These are phyloP conservation scores for Diaporthe vaccinii DNA, from an alignment of 2,329 filamentous ascomycete genomes.

Conservation along the genomic window DNA sequence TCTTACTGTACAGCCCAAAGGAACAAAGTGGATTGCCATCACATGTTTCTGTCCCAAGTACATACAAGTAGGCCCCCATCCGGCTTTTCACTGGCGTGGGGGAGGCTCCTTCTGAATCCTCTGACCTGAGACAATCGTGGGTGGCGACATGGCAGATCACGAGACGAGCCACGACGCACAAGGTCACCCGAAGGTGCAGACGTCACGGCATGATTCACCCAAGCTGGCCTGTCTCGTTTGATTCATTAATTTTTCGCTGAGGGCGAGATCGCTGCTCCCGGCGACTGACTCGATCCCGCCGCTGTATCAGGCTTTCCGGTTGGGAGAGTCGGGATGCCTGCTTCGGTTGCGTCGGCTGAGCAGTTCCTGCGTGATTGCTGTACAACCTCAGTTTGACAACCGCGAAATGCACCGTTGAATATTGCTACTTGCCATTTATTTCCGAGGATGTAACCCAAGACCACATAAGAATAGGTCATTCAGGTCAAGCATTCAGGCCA, in stretches of 20 bases:
- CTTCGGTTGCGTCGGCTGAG: not conserved
- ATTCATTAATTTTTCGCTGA: not conserved
- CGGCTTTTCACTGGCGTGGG: not conserved
- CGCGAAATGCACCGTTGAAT: not conserved
- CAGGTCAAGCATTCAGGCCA: no score
- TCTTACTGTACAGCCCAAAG: not conserved
- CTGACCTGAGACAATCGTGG: not conserved
- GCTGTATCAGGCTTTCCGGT: not conserved
- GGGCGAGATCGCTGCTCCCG: not conserved
- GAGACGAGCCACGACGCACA: not conserved
- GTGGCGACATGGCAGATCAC: not conserved
- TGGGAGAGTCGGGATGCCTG: not conserved
- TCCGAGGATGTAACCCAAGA: no score
- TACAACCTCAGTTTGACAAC: not conserved
- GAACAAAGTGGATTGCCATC: not conserved
- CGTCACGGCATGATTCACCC: conserved; percentile 3
- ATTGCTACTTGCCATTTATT: no score
- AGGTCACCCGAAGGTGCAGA: not conserved
- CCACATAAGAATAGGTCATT: not conserved
- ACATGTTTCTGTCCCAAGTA: not conserved
- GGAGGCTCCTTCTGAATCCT: not conserved
- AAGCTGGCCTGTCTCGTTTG: not conserved
- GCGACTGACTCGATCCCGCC: conserved; percentile 26
- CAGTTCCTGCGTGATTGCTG: not conserved
- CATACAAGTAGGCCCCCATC: not conserved